These are phyloP conservation scores for Skeletonema tropicum DNA, from an alignment of 108 stramenopile genomes.

Conservation along the genomic window DNA sequence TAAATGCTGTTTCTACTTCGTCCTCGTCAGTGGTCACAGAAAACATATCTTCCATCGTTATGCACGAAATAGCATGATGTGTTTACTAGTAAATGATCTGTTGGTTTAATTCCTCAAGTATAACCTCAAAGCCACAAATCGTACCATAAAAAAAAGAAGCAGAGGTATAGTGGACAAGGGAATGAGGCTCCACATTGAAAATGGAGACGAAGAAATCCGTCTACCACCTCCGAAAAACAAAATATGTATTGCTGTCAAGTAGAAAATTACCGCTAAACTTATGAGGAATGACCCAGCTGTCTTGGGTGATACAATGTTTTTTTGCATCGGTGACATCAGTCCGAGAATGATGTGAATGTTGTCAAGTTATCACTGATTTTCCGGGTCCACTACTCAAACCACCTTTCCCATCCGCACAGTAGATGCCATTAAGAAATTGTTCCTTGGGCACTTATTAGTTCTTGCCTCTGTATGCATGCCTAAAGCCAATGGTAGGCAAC, in stretches of 20 bases:
- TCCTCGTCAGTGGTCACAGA: too few relatives aligned
- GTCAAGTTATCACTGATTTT: background rate
- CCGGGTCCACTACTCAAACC: background rate
- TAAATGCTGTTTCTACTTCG: background rate
- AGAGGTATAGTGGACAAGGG: slow-evolving; percentile 10
- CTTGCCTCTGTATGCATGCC: background rate
- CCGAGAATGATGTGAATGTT: background rate
- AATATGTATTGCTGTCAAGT: background rate
- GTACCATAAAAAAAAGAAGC: slow-evolving; percentile 6
- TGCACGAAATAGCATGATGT: background rate
- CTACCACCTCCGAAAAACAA: background rate
- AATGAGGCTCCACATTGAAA: background rate
- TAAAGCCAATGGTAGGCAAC: too few relatives aligned
- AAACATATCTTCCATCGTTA: background rate
- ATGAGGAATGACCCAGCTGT: background rate
- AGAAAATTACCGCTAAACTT: background rate
- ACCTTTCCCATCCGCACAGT: background rate
- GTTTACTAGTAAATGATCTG: background rate
- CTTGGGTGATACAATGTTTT: background rate
- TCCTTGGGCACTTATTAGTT: background rate
- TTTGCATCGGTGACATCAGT: background rate
- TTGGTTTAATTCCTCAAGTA: slow-evolving; percentile 6
- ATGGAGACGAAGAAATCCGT: background rate
- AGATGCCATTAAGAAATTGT: background rate
- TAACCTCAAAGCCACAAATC: slow-evolving; percentile 8